Percentiles rank a stretch among this genome's conserved stretches.
phyloP scores from a whole-genome alignment of 108 stramenopile species.

The Nitzschia putrida region DNA sequence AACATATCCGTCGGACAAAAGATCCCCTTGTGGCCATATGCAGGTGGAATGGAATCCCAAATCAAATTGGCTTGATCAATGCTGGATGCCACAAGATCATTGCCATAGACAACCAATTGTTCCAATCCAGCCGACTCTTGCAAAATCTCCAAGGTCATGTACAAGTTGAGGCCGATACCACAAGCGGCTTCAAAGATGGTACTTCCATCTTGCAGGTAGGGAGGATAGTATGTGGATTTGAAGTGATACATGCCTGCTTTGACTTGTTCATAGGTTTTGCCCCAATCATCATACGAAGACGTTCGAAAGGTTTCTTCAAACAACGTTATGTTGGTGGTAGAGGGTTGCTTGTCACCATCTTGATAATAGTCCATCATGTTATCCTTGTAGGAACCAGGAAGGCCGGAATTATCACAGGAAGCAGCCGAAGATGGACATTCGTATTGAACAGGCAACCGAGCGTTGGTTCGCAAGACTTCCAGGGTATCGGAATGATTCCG shows the following conservation, averaged over 20 bases:
- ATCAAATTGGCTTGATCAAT: slow-evolving; percentile 27
- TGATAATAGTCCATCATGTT: neutral
- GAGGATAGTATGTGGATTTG: slow-evolving; percentile 29
- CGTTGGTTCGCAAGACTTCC: slow-evolving; percentile 15
- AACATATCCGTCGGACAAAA: slow-evolving; percentile 35
- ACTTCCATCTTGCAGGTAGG: slow-evolving; percentile 34
- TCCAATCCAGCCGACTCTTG: slow-evolving; percentile 16
- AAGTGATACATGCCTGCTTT: slow-evolving; percentile 31
- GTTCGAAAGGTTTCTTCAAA: slow-evolving; percentile 32
- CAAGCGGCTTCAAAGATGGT: slow-evolving; percentile 43
- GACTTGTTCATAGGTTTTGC: slow-evolving; percentile 25
- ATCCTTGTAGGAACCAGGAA: neutral
- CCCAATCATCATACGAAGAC: slow-evolving; percentile 32
- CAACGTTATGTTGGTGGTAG: slow-evolving; percentile 24
- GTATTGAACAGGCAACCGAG: slow-evolving; percentile 19
- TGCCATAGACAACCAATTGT: slow-evolving; percentile 45
- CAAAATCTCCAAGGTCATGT: slow-evolving; percentile 41
- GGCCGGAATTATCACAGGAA: neutral
- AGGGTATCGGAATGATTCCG: slow-evolving; percentile 10
- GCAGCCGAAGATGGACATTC: neutral
- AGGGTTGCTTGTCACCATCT: slow-evolving; percentile 7
- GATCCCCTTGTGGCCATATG: slow-evolving; percentile 12
- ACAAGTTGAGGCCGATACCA: slow-evolving; percentile 41
- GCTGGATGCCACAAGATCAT: slow-evolving; percentile 22
- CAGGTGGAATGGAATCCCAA: slow-evolving; percentile 17